Percentiles rank a stretch among this genome's conserved stretches.
These are phyloP conservation scores for Anisodus tanguticus DNA, from an alignment of 257 asterid species.

Conservation along the genomic window DNA sequence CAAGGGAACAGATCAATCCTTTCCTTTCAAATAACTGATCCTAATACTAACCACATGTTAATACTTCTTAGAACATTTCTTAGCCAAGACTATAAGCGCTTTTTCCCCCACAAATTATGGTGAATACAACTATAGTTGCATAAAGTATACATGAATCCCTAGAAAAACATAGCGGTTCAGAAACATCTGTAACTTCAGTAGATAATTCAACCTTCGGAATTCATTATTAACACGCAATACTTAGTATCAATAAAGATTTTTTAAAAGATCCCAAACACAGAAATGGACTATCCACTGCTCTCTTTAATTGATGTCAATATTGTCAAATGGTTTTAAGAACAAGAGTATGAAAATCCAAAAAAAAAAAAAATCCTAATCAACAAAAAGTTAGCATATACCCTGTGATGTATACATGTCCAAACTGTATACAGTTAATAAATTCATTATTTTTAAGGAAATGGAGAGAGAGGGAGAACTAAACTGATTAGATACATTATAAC, in stretches of 20 bases:
- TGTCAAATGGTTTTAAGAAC: conserved; percentile 27
- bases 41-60: not conserved
- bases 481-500: not conserved
- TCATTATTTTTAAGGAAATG: not conserved
- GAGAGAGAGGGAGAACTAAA: not conserved
- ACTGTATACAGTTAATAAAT: not conserved
- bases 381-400: not conserved
- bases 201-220: not conserved
- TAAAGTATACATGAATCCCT: not conserved
- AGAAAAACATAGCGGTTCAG: not conserved
- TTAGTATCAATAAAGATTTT: not conserved
- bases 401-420: not conserved
- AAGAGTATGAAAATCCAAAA: not conserved
- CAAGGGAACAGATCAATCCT: not conserved
- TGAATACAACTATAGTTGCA: not conserved
- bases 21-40: not conserved
- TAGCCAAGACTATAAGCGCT: not conserved
- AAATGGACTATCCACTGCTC: not conserved
- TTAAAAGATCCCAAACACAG: not conserved
- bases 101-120: not conserved
- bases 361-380: too few species aligned
- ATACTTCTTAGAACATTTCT: not conserved
- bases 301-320: not conserved
- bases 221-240: not conserved
- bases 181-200: not conserved